Conservation (phyloP, 2,329 filamentous ascomycete species). For the Apiospora malaysiana region DNA sequence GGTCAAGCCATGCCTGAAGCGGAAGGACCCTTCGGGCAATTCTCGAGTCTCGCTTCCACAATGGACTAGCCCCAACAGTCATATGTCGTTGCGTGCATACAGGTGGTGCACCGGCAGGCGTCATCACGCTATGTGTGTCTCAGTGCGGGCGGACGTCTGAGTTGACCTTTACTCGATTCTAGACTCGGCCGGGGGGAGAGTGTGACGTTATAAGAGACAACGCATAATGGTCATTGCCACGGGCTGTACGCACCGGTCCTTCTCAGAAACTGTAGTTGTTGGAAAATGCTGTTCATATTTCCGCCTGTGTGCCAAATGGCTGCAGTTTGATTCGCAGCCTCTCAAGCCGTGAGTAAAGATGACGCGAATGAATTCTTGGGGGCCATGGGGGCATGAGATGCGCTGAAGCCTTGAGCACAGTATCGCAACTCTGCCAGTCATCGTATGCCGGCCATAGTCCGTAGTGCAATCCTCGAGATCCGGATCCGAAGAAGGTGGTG, state of each 20-base stretch:
- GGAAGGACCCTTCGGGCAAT: conserved; percentile 13
- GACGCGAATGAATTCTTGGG: neutral
- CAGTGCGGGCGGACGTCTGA: neutral
- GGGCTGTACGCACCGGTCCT: neutral
- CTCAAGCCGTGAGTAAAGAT: neutral
- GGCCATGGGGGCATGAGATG: neutral
- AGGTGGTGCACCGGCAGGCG: neutral
- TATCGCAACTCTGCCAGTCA: neutral
- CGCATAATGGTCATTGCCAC: neutral
- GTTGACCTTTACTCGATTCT: neutral
- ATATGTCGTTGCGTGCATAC: neutral
- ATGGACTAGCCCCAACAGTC: neutral
- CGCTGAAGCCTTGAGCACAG: neutral
- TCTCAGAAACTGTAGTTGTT: neutral
- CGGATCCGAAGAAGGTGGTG: conserved; percentile 10
- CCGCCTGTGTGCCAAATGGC: neutral
- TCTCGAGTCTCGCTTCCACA: conserved; percentile 14
- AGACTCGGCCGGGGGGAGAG: conserved; percentile 5
- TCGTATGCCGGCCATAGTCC: conserved; percentile 7
- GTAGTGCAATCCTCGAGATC: neutral
- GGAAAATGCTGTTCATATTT: neutral
- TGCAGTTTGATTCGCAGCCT: neutral
- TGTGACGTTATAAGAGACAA: neutral
- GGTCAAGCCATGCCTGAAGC: conserved; percentile 17
- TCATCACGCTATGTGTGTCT: conserved; percentile 6